A percentile compares a stretch with the other conserved stretches of the same genome.
phyloP scores from a whole-genome alignment of 192 early-diverging fungal species.

The Coemansia asiatica region DNA sequence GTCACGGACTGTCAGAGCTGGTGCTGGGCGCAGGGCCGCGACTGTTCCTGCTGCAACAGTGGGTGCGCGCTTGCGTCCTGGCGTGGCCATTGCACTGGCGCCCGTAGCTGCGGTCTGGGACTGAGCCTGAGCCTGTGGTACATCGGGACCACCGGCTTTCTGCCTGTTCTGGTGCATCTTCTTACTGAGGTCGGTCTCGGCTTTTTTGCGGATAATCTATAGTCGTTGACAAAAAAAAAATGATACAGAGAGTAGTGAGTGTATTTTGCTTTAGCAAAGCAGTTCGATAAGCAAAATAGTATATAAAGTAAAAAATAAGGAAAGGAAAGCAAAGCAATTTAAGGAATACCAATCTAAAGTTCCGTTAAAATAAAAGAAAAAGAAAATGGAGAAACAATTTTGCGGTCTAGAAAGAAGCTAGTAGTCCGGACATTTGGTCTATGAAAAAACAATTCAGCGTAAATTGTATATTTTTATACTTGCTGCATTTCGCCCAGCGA shows the following conservation, averaged over 20 bases:
- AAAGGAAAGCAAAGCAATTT: neutral
- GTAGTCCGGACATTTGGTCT: too few relatives aligned
- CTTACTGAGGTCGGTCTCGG: slow-evolving; percentile 69
- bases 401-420: neutral
- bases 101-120: slow-evolving; percentile 2
- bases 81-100: slow-evolving; percentile 16
- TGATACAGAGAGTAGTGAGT: neutral
- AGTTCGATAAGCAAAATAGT: neutral
- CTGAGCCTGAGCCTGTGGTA: slow-evolving; percentile 17
- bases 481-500: neutral
- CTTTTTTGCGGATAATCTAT: slow-evolving; percentile 74
- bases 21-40: slow-evolving; percentile 79
- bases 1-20: slow-evolving; percentile 83
- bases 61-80: slow-evolving; percentile 35
- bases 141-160: slow-evolving; percentile 19
- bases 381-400: neutral
- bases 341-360: neutral
- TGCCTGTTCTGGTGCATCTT: slow-evolving; percentile 56
- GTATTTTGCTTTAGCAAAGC: neutral
- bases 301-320: slow-evolving; percentile 9
- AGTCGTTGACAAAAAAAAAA: neutral
- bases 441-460: too few relatives aligned
- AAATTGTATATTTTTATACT: neutral
- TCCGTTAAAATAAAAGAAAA: neutral
- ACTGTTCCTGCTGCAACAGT: slow-evolving; percentile 70